Base-by-base conservation (phyloP, 129 eudicot genomes). In the Escallonia herrerae region DNA sequence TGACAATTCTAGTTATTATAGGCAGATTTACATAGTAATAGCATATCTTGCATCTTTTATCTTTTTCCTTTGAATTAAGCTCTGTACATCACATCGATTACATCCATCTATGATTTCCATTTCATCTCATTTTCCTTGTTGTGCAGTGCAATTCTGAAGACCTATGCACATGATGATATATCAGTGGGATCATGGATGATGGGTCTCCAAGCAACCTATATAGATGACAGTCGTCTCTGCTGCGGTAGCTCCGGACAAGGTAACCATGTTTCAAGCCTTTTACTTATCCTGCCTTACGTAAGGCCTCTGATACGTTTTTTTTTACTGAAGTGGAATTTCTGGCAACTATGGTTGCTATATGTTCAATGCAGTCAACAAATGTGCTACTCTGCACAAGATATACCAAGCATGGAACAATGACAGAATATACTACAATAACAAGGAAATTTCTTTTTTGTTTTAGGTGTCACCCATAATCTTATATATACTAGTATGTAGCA, bases 151-250 rank as follows among this genome's bases (percentile, higher is more conserved):
- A 88, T 95, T 53, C 67, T 93, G 41, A 93, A 88, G 86, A 79
- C 83, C 37, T 93, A 88, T 70, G 95, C 96, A 5, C 80, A 83
- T 76, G 98, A 93, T 60, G 98, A 93, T 71, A 75, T 76, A 60
- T 88, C 96, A 33, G 86, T 93, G 10, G 96, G 98, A 3, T 93
- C 98, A 66, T 93, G 98, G 98, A 93, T 93, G 98, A 83, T 93
- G 86, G 96, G 96, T 33, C 68, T 93, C 48, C 86, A 81, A 67
- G 83, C 98, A 44, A 88, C 89, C 40, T 93, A 93, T 63, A 88
- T 82, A 62, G 98, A 93, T 63, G 95, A 88, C 41, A 80, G 57
- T 63, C 95, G 86, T 41, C 77, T 93, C n/a, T 93, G 98, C 81
- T 93, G 98, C 53, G 71, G 84, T 67, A 74, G 67, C 64, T 75